Evolutionary conservation across 2,329 filamentous ascomycete genomes (phyloP), one percentile per base, ranked within the genome.

Genomic region (Cucurbitaria berberidis): DNA sequence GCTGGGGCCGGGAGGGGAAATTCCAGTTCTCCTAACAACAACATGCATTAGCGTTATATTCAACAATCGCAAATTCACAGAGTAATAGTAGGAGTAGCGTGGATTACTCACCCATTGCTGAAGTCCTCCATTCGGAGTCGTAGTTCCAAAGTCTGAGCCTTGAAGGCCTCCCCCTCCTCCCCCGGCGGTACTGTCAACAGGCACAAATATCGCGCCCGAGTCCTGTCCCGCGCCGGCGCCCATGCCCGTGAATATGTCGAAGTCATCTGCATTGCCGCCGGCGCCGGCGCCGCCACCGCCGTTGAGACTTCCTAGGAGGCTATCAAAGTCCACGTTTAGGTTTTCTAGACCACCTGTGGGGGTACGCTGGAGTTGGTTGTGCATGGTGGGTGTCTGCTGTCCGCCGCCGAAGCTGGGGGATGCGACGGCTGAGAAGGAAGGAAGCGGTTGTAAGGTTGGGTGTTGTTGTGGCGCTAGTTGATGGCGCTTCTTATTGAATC

Each of bases 191-290:
- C 53, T 58, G 50, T 75, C 71, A 2, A 70, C 70, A 5, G 72
- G 72, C 39, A 75, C 68, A 38, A 74, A 75, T 18, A 75, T 75
- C 3, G 72, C 71, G 5, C 69, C 64, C 10, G 62, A 55, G 22
- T 73, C 71, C 18, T 62, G 57, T 16, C 38, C 42, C 27, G 6
- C 51, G n/a, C 49, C 62, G 53, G 56, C 66, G 42, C 39, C 57
- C 61, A 46, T 62, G 27, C 22, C 59, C 16, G 53, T 45, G 50
- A 71, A 72, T 8, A 67, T 60, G 36, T 73, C 68, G 40, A 69
- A 64, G 19, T 67, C 66, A 3, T 71, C 67, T 0, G 47, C 35
- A 16, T 52, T 51, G 1, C 57, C 13, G 6, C 29, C 29, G 13
- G 26, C 10, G 26, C 26, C 26, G 26, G 6, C 26, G 26, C 26